Evolutionary conservation across 2,329 filamentous ascomycete species (phyloP), one percentile per base, ranked within the genome.

Genomic region (Colletotrichum abscissum): DNA sequence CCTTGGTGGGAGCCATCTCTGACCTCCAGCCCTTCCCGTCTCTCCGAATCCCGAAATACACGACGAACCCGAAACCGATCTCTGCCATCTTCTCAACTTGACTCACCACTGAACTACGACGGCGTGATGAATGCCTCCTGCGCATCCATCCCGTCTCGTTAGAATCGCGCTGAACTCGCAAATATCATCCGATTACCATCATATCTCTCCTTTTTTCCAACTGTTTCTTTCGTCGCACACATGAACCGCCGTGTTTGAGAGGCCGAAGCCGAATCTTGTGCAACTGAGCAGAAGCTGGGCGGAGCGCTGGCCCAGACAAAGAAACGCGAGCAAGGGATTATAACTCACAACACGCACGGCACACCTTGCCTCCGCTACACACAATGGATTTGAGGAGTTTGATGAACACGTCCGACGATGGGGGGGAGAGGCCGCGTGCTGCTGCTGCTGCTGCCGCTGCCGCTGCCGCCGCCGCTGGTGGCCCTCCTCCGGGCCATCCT

Each of bases 371-470:
- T 64, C 55, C 42, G n/a, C 28, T 35, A 9, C 14, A 68, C 74
- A 79, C 70, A 67, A 86, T 90, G 88, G 88, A 90, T 83, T 84
- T 90, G 70, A 81, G 84, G 75, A 86, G 85, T 19, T 87, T 91
- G 77, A 81, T 91, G 60, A 91, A 90, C 79, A 83, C 85, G 26
- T 84, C 86, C 46, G 88, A 88, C 74, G 82, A 82, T 71, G 86
- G 82, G 76, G 86, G 82, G 76, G 85, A 83, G 63, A 80, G 81
- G 74, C 78, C 79, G 58, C 80, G 81, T 63, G 77, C 80, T 69
- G 81, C 81, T 16, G 57, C 68, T 9, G 65, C 78, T 78, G 56
- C 78, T 77, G 46, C 60, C 4, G 26, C 78, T 77, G 46, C 60
- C 4, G 26, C 65, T 1, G 42, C 54, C 11, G 49, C 33, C n/a